A percentile compares a stretch with the other conserved stretches of the same genome.
Conservation (phyloP, 441 rosid species). For the Populus hybrid region DNA sequence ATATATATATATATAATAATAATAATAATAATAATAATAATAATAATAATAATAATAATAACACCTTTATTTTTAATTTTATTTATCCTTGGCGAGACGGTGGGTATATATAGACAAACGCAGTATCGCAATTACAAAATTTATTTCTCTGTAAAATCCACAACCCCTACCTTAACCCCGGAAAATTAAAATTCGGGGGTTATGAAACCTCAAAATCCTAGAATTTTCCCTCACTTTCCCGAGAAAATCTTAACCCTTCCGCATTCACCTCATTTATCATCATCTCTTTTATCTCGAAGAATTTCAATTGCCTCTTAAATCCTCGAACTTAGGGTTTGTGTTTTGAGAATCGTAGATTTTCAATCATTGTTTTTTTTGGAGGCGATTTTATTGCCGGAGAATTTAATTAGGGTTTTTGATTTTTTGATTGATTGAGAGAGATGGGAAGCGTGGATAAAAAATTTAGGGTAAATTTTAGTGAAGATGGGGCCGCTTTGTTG, state of each 20-base stretch:
- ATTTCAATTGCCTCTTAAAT: background rate
- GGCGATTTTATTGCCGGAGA: background rate
- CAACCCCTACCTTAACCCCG: background rate
- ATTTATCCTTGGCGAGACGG: background rate
- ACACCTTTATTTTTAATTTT: background rate
- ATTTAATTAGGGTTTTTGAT: constrained; percentile 16
- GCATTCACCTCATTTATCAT: background rate
- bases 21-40: too few relatives aligned
- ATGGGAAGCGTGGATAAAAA: constrained; percentile 59
- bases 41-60: too few relatives aligned
- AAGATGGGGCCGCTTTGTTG: constrained; percentile 66
- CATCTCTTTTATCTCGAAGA: background rate
- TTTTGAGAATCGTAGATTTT: background rate
- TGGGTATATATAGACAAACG: background rate
- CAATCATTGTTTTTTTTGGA: background rate
- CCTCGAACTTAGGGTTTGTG: constrained; percentile 17
- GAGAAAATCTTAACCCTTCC: background rate
- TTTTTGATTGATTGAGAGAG: background rate
- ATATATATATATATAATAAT: too few relatives aligned
- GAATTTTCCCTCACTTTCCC: background rate
- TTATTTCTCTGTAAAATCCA: background rate
- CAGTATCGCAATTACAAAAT: background rate
- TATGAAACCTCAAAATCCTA: background rate
- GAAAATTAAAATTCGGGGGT: constrained; percentile 8
- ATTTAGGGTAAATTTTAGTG: constrained; percentile 63